Evolutionary conservation across 2,329 filamentous ascomycete genomes (phyloP).

Genomic region (Exophiala lecanii-corni): DNA sequence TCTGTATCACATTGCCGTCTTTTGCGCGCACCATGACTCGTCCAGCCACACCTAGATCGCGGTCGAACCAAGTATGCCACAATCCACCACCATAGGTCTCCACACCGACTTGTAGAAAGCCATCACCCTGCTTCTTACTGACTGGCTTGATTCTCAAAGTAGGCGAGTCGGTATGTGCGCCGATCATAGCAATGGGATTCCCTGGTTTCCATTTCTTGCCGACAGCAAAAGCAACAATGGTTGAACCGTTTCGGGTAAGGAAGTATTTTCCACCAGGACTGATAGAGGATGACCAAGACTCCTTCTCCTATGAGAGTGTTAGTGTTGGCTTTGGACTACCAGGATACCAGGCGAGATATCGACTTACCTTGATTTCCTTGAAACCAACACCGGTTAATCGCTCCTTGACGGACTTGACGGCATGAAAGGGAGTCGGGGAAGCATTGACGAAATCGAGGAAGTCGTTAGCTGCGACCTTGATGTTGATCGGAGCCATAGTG

Average conservation of each 20-base stretch:
- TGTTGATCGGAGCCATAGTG: constrained; percentile 29
- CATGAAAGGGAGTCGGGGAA: constrained; percentile 94
- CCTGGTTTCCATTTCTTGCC: constrained; percentile 87
- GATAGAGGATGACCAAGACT: constrained; percentile 76
- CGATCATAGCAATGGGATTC: constrained; percentile 86
- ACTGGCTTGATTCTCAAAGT: constrained; percentile 90
- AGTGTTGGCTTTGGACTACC: not conserved
- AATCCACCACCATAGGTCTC: constrained; percentile 96
- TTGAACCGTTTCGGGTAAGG: constrained; percentile 87
- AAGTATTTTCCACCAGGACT: constrained; percentile 92
- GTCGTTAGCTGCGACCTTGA: constrained; percentile 59
- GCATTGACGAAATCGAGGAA: constrained; percentile 92
- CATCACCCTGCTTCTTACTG: constrained; percentile 78
- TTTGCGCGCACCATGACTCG: constrained; percentile 74
- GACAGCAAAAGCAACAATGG: constrained; percentile 87
- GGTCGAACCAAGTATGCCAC: constrained; percentile 98
- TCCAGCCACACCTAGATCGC: constrained; percentile 85
- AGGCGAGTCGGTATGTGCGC: constrained; percentile 92
- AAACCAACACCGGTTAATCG: constrained; percentile 82
- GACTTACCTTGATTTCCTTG: constrained; percentile 65
- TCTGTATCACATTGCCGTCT: constrained; percentile 71
- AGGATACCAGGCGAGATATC: not conserved
- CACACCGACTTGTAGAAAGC: constrained; percentile 90
- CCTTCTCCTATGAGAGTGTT: constrained; percentile 59
- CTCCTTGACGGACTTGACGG: constrained; percentile 71